Conservation (phyloP, 2,329 filamentous ascomycete genomes). For the Hortaea werneckii region DNA sequence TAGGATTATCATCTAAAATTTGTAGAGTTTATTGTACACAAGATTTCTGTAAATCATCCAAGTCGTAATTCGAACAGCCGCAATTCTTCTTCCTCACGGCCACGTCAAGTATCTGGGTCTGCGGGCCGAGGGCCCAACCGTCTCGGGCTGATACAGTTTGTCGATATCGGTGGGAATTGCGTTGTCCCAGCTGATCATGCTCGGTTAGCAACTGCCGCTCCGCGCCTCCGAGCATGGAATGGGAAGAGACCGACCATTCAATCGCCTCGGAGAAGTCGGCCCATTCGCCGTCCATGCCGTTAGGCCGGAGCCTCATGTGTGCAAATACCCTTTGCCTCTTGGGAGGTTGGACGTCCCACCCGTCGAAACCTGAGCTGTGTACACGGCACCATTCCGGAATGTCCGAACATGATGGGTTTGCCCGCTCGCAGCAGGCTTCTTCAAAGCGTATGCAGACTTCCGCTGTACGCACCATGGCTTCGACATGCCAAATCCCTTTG, state of each 20-base stretch:
- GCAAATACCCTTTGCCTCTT: constrained; percentile 11
- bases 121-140: too few species aligned
- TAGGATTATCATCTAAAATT: too few species aligned
- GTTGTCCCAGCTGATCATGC: too few species aligned
- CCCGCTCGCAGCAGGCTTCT: constrained; percentile 12
- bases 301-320: constrained; percentile 14
- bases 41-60: too few species aligned
- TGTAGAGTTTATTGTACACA: too few species aligned
- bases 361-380: constrained; percentile 16
- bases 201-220: too few species aligned
- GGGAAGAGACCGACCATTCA: constrained; percentile 12
- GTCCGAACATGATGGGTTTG: constrained; percentile 13
- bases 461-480: constrained; percentile 15
- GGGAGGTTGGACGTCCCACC: constrained; percentile 10
- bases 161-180: too few species aligned
- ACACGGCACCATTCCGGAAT: constrained; percentile 23
- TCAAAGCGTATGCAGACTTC: constrained; percentile 16
- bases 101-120: too few species aligned
- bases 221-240: too few species aligned
- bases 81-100: too few species aligned
- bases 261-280: constrained; percentile 12
- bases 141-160: too few species aligned
- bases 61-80: too few species aligned
- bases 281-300: constrained; percentile 23
- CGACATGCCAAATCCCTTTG: constrained; percentile 20